phyloP scores from a whole-genome alignment of 2,329 filamentous ascomycete genomes.

The Byssothecium circinans region DNA sequence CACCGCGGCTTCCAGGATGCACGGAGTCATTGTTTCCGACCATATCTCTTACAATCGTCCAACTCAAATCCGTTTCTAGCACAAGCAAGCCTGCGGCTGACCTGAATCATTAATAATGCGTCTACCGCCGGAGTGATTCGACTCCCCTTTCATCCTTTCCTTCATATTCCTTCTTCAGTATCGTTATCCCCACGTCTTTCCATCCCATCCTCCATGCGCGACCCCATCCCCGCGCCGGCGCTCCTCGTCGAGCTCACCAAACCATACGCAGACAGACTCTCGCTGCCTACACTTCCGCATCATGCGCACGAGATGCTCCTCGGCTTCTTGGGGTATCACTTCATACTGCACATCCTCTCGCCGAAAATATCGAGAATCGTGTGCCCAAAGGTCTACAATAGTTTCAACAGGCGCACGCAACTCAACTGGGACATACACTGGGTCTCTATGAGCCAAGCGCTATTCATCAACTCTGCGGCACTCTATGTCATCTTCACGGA shows the following conservation, averaged over 20 bases:
- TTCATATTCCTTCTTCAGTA: not conserved
- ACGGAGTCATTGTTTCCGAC: constrained; percentile 13
- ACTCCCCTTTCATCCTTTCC: constrained; percentile 1
- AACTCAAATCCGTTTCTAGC: not conserved
- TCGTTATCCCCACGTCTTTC: too few species aligned
- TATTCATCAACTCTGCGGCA: constrained; percentile 70
- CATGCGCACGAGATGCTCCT: constrained; percentile 76
- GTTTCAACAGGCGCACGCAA: constrained; percentile 63
- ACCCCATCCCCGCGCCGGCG: constrained; percentile 67
- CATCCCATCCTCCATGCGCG: constrained; percentile 59
- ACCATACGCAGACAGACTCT: constrained; percentile 64
- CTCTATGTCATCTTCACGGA: constrained; percentile 71
- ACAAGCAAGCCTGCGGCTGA: constrained; percentile 2
- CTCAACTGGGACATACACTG: constrained; percentile 88
- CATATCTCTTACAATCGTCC: constrained; percentile 11
- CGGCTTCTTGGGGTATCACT: constrained; percentile 68
- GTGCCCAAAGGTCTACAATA: constrained; percentile 64
- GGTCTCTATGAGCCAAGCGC: constrained; percentile 75
- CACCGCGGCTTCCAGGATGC: constrained; percentile 1
- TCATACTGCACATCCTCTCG: constrained; percentile 68
- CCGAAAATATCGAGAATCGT: constrained; percentile 65
- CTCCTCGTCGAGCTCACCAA: constrained; percentile 59
- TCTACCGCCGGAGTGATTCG: not conserved
- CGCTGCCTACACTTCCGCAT: constrained; percentile 68
- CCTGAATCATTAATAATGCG: not conserved